Conservation (phyloP, 345 rosid genomes). For the Arabidopsis arenosa region DNA sequence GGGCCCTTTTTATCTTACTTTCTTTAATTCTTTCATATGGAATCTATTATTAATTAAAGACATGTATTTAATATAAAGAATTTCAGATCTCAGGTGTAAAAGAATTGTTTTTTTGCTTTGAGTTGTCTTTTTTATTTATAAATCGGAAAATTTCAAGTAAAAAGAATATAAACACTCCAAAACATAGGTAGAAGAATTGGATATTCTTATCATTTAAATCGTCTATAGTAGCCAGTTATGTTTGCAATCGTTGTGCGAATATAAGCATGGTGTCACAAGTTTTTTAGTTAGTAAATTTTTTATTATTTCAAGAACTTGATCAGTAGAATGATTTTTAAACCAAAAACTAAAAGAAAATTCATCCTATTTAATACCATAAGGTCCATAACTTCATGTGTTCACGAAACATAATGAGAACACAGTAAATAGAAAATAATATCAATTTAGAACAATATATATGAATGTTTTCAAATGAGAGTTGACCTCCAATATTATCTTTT, state of each 20-base stretch:
- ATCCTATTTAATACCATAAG: background rate
- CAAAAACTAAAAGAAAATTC: background rate
- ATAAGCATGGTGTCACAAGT: too few relatives aligned
- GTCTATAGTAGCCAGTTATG: background rate
- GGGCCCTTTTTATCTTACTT: constrained; percentile 9
- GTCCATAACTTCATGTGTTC: background rate
- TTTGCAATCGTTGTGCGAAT: background rate
- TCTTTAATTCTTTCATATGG: background rate
- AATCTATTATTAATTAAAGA: background rate
- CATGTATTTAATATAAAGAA: background rate
- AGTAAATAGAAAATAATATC: background rate
- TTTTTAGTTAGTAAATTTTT: background rate
- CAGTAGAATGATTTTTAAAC: background rate
- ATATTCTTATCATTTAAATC: background rate
- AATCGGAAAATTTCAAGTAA: background rate
- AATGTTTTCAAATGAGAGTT: background rate
- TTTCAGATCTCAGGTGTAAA: background rate
- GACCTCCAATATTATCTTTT: background rate
- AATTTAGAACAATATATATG: background rate
- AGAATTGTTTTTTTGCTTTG: background rate
- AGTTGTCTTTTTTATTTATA: too few relatives aligned
- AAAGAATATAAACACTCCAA: background rate
- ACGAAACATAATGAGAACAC: background rate
- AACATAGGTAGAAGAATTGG: background rate
- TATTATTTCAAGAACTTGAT: background rate